Conservation (phyloP, 2,329 filamentous ascomycete genomes). For the Ambrosiella xylebori region DNA sequence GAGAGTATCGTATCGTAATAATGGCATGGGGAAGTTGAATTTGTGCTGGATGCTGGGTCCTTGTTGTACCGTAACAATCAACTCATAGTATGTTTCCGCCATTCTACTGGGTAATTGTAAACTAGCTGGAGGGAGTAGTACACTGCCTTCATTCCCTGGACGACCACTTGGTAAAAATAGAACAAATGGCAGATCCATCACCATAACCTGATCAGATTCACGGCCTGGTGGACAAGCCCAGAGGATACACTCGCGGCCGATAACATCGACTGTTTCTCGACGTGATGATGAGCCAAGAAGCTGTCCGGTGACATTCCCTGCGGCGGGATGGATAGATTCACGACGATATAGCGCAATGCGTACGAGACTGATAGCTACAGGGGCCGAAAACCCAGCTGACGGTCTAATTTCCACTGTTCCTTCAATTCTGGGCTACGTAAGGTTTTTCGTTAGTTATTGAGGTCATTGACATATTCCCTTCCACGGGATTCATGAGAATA, state of each 20-base stretch:
- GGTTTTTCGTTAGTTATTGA: neutral
- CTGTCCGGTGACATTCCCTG: slow-evolving; percentile 51
- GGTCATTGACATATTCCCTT: neutral
- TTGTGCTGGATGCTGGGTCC: slow-evolving; percentile 75
- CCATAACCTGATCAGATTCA: slow-evolving; percentile 74
- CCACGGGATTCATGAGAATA: slow-evolving; percentile 3
- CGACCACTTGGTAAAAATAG: slow-evolving; percentile 92
- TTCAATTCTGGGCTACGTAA: slow-evolving; percentile 71
- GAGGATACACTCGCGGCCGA: slow-evolving; percentile 87
- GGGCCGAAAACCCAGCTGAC: slow-evolving; percentile 65
- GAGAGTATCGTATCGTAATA: slow-evolving; percentile 86
- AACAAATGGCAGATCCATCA: slow-evolving; percentile 94
- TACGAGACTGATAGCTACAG: slow-evolving; percentile 80
- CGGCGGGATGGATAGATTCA: slow-evolving; percentile 91
- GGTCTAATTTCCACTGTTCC: slow-evolving; percentile 95
- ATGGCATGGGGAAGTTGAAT: slow-evolving; percentile 76
- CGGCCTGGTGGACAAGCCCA: slow-evolving; percentile 72
- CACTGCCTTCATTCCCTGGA: slow-evolving; percentile 74
- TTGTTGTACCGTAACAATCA: slow-evolving; percentile 91
- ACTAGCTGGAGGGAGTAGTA: slow-evolving; percentile 81
- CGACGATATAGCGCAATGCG: slow-evolving; percentile 84
- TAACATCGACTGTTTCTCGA: slow-evolving; percentile 79
- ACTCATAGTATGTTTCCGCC: slow-evolving; percentile 93
- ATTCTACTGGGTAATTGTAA: slow-evolving; percentile 79
- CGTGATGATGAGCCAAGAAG: slow-evolving; percentile 32